These are phyloP conservation scores for Anisodus acutangulus DNA, from an alignment of 257 asterid species.

Conservation along the genomic window DNA sequence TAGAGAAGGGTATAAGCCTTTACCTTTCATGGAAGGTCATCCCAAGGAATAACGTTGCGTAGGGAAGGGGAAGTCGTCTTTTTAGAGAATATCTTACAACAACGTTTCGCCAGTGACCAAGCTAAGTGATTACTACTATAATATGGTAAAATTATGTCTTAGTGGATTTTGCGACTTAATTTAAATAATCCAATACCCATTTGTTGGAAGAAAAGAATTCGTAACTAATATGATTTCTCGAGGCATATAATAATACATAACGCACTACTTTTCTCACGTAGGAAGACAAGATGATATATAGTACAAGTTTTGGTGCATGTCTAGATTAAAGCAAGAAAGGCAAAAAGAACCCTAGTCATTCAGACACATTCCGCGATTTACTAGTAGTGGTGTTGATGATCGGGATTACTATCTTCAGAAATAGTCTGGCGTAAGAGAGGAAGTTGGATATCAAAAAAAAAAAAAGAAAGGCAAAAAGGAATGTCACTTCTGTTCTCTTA, in stretches of 20 bases:
- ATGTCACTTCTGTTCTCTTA: too few relatives aligned
- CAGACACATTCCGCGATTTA: too few relatives aligned
- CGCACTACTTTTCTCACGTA: background rate
- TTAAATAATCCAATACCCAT: too few relatives aligned
- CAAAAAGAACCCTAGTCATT: too few relatives aligned
- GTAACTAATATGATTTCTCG: background rate
- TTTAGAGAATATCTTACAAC: background rate
- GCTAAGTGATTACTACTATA: background rate
- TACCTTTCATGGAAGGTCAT: conserved; percentile 18
- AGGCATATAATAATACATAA: background rate
- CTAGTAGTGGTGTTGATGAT: too few relatives aligned
- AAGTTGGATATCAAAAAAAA: too few relatives aligned
- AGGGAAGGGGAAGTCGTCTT: background rate
- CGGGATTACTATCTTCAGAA: too few relatives aligned
- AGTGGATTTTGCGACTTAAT: too few relatives aligned
- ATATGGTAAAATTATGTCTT: background rate
- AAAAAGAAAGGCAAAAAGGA: too few relatives aligned
- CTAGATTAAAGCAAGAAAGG: too few relatives aligned
- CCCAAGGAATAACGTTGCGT: background rate
- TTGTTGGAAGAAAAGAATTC: background rate
- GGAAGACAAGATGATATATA: background rate
- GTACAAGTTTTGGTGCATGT: too few relatives aligned
- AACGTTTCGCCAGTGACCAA: background rate
- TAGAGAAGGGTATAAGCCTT: background rate
- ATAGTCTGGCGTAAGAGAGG: too few relatives aligned